Conservation (phyloP, 2,329 filamentous ascomycete species). For the Botrytis tulipae region DNA sequence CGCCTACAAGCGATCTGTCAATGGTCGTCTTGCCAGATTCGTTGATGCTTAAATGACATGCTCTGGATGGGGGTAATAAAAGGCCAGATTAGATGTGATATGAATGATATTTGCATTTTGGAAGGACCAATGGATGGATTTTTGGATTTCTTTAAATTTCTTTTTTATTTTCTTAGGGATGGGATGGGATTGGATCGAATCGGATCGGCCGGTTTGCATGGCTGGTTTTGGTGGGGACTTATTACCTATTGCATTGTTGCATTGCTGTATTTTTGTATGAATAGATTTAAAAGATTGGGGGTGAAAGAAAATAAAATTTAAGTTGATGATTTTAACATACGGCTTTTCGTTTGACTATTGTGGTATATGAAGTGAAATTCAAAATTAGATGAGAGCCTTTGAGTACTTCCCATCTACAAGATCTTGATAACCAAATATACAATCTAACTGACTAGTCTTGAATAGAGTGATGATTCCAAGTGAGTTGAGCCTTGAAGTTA, state of each 20-base stretch:
- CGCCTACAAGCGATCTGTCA: conserved; percentile 1
- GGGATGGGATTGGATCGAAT: not conserved
- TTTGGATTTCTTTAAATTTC: not conserved
- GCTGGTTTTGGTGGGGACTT: not conserved
- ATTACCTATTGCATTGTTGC: not conserved
- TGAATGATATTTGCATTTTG: not conserved
- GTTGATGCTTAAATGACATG: not conserved
- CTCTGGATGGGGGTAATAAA: too few species aligned
- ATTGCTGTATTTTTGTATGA: conserved; percentile 13
- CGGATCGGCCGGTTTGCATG: not conserved
- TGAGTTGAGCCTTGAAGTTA: too few species aligned
- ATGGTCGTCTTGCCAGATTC: conserved; percentile 14
- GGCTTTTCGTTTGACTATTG: accelerated
- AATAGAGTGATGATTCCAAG: too few species aligned
- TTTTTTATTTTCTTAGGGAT: not conserved
- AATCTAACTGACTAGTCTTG: too few species aligned
- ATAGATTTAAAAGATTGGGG: not conserved
- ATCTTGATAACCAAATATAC: too few species aligned
- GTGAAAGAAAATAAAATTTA: not conserved
- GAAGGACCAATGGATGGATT: not conserved
- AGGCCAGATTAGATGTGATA: not conserved
- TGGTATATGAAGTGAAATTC: not conserved
- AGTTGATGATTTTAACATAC: not conserved
- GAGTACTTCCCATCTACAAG: not conserved
- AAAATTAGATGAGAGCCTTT: not conserved